Evolutionary conservation across 2,329 filamentous ascomycete genomes (phyloP).

Genomic region (Neoascochyta sp.): DNA sequence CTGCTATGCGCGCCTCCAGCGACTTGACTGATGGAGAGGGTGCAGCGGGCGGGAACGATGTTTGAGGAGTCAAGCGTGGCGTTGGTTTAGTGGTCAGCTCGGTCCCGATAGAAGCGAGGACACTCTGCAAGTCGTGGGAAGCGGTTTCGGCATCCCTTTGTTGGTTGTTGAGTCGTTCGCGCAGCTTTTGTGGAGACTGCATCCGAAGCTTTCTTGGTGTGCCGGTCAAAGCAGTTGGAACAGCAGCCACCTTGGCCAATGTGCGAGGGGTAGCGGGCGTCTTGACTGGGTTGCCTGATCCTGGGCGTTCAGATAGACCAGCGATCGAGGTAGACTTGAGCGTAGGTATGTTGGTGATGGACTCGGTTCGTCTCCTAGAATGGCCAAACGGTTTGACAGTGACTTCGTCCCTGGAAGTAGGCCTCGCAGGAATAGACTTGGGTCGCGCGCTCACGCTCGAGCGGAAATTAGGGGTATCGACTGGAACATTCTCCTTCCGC

Average conservation of each 20-base stretch:
- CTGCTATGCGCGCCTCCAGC: constrained; percentile 56
- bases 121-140: constrained; percentile 66
- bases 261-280: constrained; percentile 45
- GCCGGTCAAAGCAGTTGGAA: constrained; percentile 11
- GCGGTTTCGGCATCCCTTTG: constrained; percentile 69
- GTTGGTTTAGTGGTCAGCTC: constrained; percentile 59
- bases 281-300: constrained; percentile 54
- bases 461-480: constrained; percentile 8
- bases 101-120: constrained; percentile 74
- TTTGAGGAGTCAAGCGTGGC: constrained; percentile 33
- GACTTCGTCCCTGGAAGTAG: constrained; percentile 32
- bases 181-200: constrained; percentile 63
- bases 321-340: constrained; percentile 40
- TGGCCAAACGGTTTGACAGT: constrained; percentile 40
- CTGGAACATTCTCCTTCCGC: constrained; percentile 45
- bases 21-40: constrained; percentile 10
- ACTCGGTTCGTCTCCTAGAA: constrained; percentile 45
- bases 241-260: constrained; percentile 19
- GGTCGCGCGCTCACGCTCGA: constrained; percentile 25
- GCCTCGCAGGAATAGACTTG: constrained; percentile 18
- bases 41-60: constrained; percentile 24
- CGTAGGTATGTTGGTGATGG: constrained; percentile 50
- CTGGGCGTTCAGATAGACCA: constrained; percentile 50
- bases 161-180: constrained; percentile 80
- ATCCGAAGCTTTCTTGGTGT: constrained; percentile 41